Percentiles rank a stretch among this genome's conserved stretches.
phyloP scores from a whole-genome alignment of 768 basidiomycete genomes.

The Lactifluus volemus region DNA sequence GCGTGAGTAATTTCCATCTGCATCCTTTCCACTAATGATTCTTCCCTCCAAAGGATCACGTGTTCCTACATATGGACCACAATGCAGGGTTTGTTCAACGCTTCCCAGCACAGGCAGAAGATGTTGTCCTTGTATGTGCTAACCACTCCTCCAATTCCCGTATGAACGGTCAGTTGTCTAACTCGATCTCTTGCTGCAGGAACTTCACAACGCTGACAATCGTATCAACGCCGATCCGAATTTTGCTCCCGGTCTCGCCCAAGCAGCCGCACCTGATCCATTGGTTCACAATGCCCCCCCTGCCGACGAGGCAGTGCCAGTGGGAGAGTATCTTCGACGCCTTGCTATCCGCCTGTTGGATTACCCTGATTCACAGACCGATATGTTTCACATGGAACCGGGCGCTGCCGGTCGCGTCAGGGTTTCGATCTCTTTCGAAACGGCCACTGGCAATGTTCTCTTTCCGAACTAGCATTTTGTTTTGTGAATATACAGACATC shows the following conservation, averaged over 20 bases:
- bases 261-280: background rate
- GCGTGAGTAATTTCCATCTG: background rate
- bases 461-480: no score
- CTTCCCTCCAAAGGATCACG: background rate
- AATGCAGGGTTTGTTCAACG: background rate
- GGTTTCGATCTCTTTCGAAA: background rate
- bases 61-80: background rate
- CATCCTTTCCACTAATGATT: background rate
- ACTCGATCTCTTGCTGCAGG: background rate
- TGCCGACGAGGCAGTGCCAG: background rate
- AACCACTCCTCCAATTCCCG: background rate
- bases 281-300: background rate
- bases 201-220: background rate
- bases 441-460: background rate
- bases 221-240: background rate
- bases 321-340: background rate
- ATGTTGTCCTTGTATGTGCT: background rate
- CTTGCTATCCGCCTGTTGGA: background rate
- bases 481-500: no score
- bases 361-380: background rate
- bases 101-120: background rate
- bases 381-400: background rate
- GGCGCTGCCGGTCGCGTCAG: background rate
- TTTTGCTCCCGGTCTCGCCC: background rate
- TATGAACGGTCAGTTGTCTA: background rate